phyloP scores from a whole-genome alignment of 176 grass and related monocot genomes.

The Triticum timopheevii region DNA sequence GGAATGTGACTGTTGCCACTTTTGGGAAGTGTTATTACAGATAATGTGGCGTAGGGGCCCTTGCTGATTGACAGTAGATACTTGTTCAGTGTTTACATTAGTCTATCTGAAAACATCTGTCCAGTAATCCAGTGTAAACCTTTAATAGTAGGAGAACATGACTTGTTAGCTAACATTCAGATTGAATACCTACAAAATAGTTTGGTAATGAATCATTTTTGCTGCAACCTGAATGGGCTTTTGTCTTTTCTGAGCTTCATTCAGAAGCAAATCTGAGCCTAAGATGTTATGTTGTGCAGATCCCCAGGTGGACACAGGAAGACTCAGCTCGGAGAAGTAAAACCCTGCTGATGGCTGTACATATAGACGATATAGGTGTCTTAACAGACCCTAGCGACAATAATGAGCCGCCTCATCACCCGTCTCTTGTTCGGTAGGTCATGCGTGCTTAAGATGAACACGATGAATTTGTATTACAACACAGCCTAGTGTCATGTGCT shows the following conservation, averaged over 20 bases:
- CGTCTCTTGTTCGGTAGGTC: neutral
- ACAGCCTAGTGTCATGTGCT: neutral
- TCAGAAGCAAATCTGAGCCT: neutral
- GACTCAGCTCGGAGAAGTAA: constrained; percentile 5
- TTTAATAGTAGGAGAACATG: neutral
- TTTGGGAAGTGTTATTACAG: neutral
- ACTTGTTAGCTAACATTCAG: neutral
- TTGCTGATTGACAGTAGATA: neutral
- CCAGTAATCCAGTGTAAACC: neutral
- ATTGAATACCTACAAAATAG: neutral
- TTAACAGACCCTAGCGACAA: neutral
- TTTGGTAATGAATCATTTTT: neutral
- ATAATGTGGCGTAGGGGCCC: neutral
- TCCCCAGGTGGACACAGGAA: constrained; percentile 15
- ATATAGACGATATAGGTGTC: constrained; percentile 12
- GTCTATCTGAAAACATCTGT: neutral
- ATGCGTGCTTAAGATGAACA: neutral
- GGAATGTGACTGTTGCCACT: neutral
- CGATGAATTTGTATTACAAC: neutral
- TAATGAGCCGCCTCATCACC: neutral
- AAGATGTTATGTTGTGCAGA: constrained; percentile 17
- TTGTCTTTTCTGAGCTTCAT: neutral
- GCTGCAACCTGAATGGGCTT: neutral
- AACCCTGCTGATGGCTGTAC: constrained; percentile 32
- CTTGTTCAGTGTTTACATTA: neutral